A percentile compares a stretch with the other conserved stretches of the same genome.
These are phyloP conservation scores for Porogramme epimiltina DNA, from an alignment of 1,284 basidiomycete genomes.

Conservation along the genomic window DNA sequence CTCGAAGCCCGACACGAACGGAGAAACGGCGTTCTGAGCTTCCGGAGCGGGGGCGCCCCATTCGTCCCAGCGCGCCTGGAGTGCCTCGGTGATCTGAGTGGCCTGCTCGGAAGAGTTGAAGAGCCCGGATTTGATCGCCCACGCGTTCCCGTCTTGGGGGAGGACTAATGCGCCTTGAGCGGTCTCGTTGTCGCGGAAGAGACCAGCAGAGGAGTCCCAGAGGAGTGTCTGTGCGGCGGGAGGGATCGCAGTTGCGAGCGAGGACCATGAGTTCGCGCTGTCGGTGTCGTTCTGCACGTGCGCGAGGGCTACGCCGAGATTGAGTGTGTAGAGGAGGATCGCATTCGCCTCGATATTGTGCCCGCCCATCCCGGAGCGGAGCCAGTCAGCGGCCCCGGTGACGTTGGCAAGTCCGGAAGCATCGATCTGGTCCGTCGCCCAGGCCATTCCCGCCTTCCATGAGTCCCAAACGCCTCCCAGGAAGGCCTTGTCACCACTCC, in stretches of 20 bases:
- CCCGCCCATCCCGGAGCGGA: conserved; percentile 21
- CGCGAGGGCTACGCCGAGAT: conserved; percentile 13
- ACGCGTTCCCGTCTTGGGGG: conserved; percentile 17
- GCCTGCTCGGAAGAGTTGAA: conserved; percentile 5
- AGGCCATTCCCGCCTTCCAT: conserved; percentile 18
- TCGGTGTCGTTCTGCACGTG: conserved; percentile 6
- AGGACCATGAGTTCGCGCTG: conserved; percentile 3
- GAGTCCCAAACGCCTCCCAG: conserved; percentile 11
- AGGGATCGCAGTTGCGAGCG: conserved; percentile 14
- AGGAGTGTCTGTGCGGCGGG: conserved; percentile 15
- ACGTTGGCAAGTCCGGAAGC: conserved; percentile 17
- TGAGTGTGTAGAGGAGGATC: conserved; percentile 21
- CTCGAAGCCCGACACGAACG: conserved; percentile 15
- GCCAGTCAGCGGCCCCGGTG: conserved; percentile 16
- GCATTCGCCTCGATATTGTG: conserved; percentile 24
- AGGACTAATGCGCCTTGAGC: conserved; percentile 8
- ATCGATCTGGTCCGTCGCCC: conserved; percentile 19
- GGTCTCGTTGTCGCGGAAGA: conserved; percentile 17
- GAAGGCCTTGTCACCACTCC: conserved; percentile 16
- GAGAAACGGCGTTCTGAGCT: conserved; percentile 13
- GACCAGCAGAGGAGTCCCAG: conserved; percentile 18
- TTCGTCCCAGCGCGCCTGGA: conserved; percentile 9
- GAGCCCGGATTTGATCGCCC: conserved; percentile 13
- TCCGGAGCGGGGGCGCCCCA: conserved; percentile 15
- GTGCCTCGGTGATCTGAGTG: conserved; percentile 9